phyloP scores from a whole-genome alignment of 768 basidiomycete species.

The Thelephora aurantiotincta region DNA sequence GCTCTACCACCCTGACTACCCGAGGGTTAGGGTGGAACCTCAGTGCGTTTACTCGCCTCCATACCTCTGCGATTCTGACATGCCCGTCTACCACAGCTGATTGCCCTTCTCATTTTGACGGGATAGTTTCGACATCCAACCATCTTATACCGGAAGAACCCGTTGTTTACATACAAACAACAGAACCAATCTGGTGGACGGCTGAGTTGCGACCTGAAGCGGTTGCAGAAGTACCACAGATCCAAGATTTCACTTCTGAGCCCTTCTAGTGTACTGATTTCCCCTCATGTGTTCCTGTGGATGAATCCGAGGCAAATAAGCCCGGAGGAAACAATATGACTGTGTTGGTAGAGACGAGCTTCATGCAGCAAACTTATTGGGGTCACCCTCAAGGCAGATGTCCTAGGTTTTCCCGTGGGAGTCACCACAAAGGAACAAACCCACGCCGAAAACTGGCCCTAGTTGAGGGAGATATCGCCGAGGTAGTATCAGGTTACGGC shows the following conservation, averaged over 20 bases:
- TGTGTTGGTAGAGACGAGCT: no score
- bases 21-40: constrained; percentile 84
- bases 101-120: constrained; percentile 64
- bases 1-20: constrained; percentile 64
- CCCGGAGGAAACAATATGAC: no score
- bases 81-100: constrained; percentile 26
- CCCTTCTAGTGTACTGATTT: no score
- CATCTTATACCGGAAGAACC: constrained; percentile 60
- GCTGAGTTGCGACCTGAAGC: constrained; percentile 38
- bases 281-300: no score
- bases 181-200: constrained; percentile 84
- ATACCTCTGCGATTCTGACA: background rate
- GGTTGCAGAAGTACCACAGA: background rate
- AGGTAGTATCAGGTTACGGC: no score
- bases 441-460: no score
- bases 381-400: no score
- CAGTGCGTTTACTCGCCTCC: constrained; percentile 27
- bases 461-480: no score
- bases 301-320: no score
- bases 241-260: background rate
- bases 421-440: no score
- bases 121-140: constrained; percentile 86
- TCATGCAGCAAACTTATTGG: no score
- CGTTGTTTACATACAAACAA: constrained; percentile 60
- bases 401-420: no score